Conservation (phyloP, 2,329 filamentous ascomycete species). For the Talaromyces sp. region DNA sequence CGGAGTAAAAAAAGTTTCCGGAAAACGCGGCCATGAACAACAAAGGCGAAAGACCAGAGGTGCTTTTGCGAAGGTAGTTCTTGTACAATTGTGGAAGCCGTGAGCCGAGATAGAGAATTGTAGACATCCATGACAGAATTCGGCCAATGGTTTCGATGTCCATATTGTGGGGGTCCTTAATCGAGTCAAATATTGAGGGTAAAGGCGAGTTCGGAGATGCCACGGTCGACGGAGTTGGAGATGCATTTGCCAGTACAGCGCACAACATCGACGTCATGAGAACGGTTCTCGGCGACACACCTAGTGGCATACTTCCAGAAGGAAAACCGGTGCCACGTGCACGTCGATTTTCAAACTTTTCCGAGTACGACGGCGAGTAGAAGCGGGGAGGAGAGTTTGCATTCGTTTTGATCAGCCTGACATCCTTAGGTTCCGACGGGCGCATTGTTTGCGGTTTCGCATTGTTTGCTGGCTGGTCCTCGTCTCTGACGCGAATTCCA, state of each 20-base stretch:
- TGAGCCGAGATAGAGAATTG: constrained; percentile 56
- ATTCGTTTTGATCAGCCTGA: constrained; percentile 26
- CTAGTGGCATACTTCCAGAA: constrained; percentile 25
- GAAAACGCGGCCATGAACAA: constrained; percentile 65
- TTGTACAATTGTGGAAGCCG: constrained; percentile 64
- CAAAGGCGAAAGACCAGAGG: constrained; percentile 59
- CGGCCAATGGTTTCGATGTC: constrained; percentile 47
- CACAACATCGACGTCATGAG: constrained; percentile 45
- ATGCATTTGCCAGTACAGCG: constrained; percentile 42
- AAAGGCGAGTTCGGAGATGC: constrained; percentile 17
- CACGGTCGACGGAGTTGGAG: constrained; percentile 30
- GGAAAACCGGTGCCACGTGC: constrained; percentile 26
- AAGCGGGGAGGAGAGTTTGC: constrained; percentile 21
- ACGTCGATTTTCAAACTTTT: constrained; percentile 35
- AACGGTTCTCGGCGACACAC: constrained; percentile 42
- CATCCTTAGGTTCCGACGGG: constrained; percentile 29
- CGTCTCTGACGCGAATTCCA: constrained; percentile 29
- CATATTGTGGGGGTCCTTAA: constrained; percentile 24
- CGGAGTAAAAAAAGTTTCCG: constrained; percentile 65
- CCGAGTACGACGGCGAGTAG: constrained; percentile 30
- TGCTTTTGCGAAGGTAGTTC: constrained; percentile 61
- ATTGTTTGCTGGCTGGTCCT: constrained; percentile 18
- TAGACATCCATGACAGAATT: constrained; percentile 56
- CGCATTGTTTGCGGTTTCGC: constrained; percentile 7
- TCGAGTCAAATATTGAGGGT: constrained; percentile 7